Base-by-base conservation (phyloP, 164 flowering plant genomes). In the Echeveria elegans region DNA sequence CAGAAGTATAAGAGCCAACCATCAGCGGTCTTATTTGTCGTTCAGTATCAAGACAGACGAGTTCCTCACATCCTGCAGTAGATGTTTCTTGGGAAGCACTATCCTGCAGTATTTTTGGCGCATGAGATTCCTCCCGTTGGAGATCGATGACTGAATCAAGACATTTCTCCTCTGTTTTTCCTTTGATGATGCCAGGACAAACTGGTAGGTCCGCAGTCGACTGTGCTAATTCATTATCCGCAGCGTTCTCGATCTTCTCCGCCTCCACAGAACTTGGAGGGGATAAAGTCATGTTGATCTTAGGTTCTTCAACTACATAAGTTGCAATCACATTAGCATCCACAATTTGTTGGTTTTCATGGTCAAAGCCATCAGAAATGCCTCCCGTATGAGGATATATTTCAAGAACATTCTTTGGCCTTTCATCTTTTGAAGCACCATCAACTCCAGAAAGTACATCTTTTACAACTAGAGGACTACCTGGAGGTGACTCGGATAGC, bases 401-500 rank as follows among this genome's bases (percentile, higher is more conserved):
- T 68, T 94, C 93, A 62, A 91, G 72, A 60, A 89, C 74, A 79
- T 79, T 81, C 32, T 77, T 85, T 52, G 82, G 32, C 80, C 85
- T 40, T n/a, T 64, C 34, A 40, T 12, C 15, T 40, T 40, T 6
- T 40, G 45, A 40, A 40, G 45, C 15, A 1, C 45, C 12, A 11
- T 5, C 45, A 43, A 68, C 75, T 48, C 74, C 75, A 63, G 52
- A 28, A 0, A 41, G 61, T 18, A 67, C 81, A 29, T 81, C 73
- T 0, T 14, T 41, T 29, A 47, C 9, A 19, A 65, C 70, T 67
- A 2, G 24, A 18, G 98, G 98, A 81, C 90, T 90, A 67, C 58
- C 77, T 59, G 92, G 88, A 59, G 98, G 94, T 36, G 97, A 83
- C 79, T 94, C 97, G 23, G 90, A 82, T 67, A 85, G 41, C 70